These are phyloP conservation scores for Urochloa ruziziensis DNA, from an alignment of 176 grass and related monocot species.

Conservation along the genomic window DNA sequence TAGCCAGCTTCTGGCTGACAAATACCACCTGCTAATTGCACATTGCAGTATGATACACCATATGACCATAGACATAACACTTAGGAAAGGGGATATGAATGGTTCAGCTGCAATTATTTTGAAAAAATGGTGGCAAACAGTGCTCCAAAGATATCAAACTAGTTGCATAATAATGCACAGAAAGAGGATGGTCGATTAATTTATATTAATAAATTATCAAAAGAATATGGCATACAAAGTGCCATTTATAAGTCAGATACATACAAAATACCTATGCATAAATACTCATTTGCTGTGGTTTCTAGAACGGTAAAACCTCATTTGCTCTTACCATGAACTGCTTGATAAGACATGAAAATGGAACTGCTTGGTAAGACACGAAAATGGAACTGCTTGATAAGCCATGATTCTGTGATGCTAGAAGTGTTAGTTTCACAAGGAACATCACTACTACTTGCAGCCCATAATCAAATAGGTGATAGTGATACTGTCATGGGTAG, in stretches of 20 bases:
- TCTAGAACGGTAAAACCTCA: too few species aligned
- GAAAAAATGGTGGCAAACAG: background rate
- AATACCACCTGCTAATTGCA: background rate
- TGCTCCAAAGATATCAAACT: background rate
- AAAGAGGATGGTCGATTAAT: background rate
- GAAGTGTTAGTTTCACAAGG: background rate
- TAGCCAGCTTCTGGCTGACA: background rate
- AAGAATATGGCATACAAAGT: constrained; percentile 1
- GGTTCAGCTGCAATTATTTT: constrained; percentile 7
- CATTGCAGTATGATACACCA: too few species aligned
- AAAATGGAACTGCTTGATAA: background rate
- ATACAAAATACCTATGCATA: constrained; percentile 1
- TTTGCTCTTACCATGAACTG: background rate
- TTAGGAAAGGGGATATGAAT: background rate
- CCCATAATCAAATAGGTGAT: background rate
- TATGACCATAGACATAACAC: background rate
- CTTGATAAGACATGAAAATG: too few species aligned
- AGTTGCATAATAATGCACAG: background rate
- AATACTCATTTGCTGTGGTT: background rate
- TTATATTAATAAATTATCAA: background rate
- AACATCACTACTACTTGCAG: background rate
- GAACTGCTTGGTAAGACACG: background rate
- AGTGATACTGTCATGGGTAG: background rate
- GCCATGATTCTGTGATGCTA: background rate
- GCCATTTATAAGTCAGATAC: background rate